Evolutionary conservation across 805 yeast species (phyloP).

Genomic region (Priceomyces melissophilus): DNA sequence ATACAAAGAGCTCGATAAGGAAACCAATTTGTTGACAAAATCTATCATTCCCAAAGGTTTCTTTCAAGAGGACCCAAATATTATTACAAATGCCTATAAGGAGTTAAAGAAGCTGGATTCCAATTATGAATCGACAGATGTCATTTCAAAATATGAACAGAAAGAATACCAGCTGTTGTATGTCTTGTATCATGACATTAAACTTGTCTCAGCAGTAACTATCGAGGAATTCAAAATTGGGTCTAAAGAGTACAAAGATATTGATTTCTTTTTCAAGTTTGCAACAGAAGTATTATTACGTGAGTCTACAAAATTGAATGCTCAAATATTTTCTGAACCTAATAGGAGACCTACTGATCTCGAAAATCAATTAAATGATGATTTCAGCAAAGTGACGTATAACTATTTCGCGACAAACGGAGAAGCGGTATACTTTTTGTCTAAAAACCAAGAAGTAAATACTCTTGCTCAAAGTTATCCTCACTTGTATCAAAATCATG

Average conservation of each 20-base stretch:
- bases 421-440: conserved; percentile 50
- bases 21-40: conserved; percentile 14
- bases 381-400: conserved; percentile 58
- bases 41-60: conserved; percentile 43
- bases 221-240: conserved; percentile 50
- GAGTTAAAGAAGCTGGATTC: conserved; percentile 30
- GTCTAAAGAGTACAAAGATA: conserved; percentile 42
- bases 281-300: conserved; percentile 60
- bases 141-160: conserved; percentile 38
- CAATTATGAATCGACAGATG: conserved; percentile 31
- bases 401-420: conserved; percentile 50
- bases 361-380: conserved; percentile 47
- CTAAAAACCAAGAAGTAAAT: conserved; percentile 30
- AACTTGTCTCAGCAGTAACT: conserved; percentile 48
- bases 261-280: conserved; percentile 63
- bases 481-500: conserved; percentile 34
- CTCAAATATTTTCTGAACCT: conserved; percentile 13
- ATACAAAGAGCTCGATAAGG: conserved; percentile 23
- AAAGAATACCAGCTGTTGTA: conserved; percentile 49
- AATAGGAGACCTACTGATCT: conserved; percentile 26
- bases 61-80: conserved; percentile 41
- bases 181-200: conserved; percentile 63
- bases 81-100: conserved; percentile 41
- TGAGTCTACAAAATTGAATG: conserved; percentile 50
- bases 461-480: conserved; percentile 12